Evolutionary conservation across 2,329 filamentous ascomycete genomes (phyloP).

Genomic region (Penicillium sp.): DNA sequence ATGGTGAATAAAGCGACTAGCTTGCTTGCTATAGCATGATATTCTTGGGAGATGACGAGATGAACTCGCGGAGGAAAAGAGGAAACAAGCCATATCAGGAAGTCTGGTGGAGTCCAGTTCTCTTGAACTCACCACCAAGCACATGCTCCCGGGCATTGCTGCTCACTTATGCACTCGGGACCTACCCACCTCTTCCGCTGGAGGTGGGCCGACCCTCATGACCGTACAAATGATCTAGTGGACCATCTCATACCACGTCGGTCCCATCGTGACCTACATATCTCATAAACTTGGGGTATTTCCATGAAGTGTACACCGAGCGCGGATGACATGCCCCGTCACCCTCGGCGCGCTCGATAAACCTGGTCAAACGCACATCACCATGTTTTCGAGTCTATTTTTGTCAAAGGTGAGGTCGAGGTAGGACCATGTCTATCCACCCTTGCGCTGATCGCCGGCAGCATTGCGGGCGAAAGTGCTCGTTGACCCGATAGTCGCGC

Average conservation of each 20-base stretch:
- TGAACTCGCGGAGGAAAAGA: neutral
- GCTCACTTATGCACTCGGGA: neutral
- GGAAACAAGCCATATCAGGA: conserved; percentile 1
- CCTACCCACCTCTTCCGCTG: neutral
- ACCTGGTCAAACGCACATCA: conserved; percentile 10
- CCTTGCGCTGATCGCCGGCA: conserved; percentile 24
- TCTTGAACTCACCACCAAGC: neutral
- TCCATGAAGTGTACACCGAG: conserved; percentile 14
- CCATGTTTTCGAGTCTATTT: conserved; percentile 2
- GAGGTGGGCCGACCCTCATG: neutral
- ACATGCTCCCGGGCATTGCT: neutral
- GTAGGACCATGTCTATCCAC: conserved; percentile 17
- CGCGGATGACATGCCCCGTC: conserved; percentile 5
- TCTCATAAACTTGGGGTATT: conserved; percentile 16
- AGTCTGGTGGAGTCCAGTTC: neutral
- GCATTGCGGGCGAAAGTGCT: conserved; percentile 29
- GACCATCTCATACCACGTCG: conserved; percentile 2
- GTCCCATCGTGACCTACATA: conserved; percentile 6
- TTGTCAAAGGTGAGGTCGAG: neutral
- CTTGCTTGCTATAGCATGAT: conserved; percentile 4
- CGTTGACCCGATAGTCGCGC: conserved; percentile 36
- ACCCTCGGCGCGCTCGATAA: conserved; percentile 55
- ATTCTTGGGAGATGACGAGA: neutral
- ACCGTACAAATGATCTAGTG: conserved; percentile 1
- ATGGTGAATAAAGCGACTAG: conserved; percentile 5